Evolutionary conservation across 805 yeast species (phyloP), one percentile per base, ranked within the genome.

Genomic region (Kluyveromyces siamensis): DNA sequence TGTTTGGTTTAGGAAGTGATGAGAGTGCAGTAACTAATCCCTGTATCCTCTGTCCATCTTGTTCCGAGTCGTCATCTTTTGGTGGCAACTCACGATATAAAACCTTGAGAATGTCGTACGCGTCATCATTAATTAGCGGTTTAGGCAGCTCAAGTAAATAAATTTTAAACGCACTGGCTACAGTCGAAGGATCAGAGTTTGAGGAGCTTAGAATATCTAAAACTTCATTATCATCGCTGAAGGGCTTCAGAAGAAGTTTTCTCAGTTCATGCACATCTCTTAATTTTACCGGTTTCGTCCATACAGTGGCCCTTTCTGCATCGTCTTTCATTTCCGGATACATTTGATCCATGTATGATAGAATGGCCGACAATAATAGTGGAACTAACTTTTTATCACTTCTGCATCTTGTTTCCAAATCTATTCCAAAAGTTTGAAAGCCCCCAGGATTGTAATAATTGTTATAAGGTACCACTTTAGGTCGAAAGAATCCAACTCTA

Each of bases 81-180:
- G 71, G 54, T 35, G 74, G 70, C 58, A 73, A 75, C 58, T 78
- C 66, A 58, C 72, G 57, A 62, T 87, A 88, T 45, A 88, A 71
- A 1, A 85, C 76, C 62, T 79, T 81, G 55, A 87, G 72, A 38
- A 83, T 68, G 55, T 85, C 93, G 60, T 81, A 84, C 51, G 77
- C 70, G 43, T 76, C 77, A 49, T 75, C 70, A 1, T 91, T 81
- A 5, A 88, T 75, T 40, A 87, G 63, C 2, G 93, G 82, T 52
- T 82, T 87, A 0, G 96, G 96, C 42, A 87, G 72, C 61, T 88
- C 96, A 61, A 87, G 69, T 27, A 87, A 68, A 65, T 84, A 87
- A 36, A 87, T 72, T 61, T 85, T 84, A 55, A 87, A 72, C 3
- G 80, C 80, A 56, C 83, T 79, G 5, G 89, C 83, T 9, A 84